Evolutionary conservation across 495 filamentous ascomycete species (phyloP).

Genomic region (Lepidopterella palustris): DNA sequence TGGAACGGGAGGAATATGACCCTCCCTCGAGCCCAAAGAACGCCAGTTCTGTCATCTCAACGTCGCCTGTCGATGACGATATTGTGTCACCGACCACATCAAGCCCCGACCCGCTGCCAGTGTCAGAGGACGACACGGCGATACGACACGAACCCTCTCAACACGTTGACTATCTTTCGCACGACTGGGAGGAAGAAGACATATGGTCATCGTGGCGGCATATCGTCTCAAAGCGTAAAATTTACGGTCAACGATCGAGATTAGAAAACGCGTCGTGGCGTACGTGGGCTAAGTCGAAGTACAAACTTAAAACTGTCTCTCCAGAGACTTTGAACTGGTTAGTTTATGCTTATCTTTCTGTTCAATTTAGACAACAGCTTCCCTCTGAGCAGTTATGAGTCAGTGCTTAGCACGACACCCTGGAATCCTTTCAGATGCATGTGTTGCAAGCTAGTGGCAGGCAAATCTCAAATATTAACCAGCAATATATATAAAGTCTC

Average conservation of each 20-base stretch:
- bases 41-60: neutral
- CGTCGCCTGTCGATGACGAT: conserved; percentile 12
- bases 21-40: conserved; percentile 26
- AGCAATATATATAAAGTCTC: too few species aligned
- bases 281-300: conserved; percentile 91
- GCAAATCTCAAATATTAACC: neutral
- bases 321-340: conserved; percentile 89
- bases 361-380: neutral
- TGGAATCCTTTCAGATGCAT: neutral
- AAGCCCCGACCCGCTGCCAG: conserved; percentile 27
- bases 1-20: conserved; percentile 11
- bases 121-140: conserved; percentile 76
- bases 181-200: conserved; percentile 94
- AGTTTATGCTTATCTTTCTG: conserved; percentile 29
- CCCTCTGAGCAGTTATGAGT: neutral
- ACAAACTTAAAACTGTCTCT: conserved; percentile 76
- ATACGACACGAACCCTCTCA: conserved; percentile 71
- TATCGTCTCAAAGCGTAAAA: conserved; percentile 67
- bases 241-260: conserved; percentile 73
- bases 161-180: conserved; percentile 94
- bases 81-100: conserved; percentile 4
- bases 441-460: neutral
- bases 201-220: conserved; percentile 97
- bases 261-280: conserved; percentile 97
- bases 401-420: neutral